Conservation (phyloP, 768 basidiomycete species). For the Leccinum aurantiacum region DNA sequence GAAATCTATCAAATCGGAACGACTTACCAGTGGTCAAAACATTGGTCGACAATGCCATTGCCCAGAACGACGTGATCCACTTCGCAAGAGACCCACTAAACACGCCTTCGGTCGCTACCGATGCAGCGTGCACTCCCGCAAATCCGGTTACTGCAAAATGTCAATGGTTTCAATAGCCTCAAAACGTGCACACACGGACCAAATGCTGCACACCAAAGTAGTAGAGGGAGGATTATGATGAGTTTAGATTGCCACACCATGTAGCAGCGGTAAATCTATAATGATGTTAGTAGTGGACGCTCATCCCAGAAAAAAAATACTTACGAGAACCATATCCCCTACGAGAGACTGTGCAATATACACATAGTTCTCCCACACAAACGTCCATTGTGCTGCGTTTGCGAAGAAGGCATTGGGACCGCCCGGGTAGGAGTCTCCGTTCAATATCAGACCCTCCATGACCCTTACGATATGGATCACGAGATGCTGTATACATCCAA, state of each 20-base stretch:
- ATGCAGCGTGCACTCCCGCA: conserved; percentile 7
- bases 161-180: neutral
- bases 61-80: conserved; percentile 39
- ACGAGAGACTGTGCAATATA: conserved; percentile 27
- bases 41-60: conserved; percentile 34
- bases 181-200: conserved; percentile 14
- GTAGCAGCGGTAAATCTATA: conserved; percentile 32
- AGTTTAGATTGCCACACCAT: conserved; percentile 33
- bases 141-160: conserved; percentile 15
- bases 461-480: conserved; percentile 26
- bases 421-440: conserved; percentile 17
- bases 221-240: conserved; percentile 28
- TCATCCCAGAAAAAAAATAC: neutral
- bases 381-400: conserved; percentile 24
- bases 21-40: conserved; percentile 31
- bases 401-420: conserved; percentile 28
- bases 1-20: neutral
- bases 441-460: conserved; percentile 27
- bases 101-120: conserved; percentile 11
- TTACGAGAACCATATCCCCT: conserved; percentile 32
- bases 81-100: conserved; percentile 26
- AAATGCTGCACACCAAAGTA: conserved; percentile 31
- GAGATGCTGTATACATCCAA: conserved; percentile 22
- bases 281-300: neutral
- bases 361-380: no score